Evolutionary conservation across 106 monocot genomes (phyloP), one percentile per base, ranked within the genome.

Genomic region (Acorus calamus): DNA sequence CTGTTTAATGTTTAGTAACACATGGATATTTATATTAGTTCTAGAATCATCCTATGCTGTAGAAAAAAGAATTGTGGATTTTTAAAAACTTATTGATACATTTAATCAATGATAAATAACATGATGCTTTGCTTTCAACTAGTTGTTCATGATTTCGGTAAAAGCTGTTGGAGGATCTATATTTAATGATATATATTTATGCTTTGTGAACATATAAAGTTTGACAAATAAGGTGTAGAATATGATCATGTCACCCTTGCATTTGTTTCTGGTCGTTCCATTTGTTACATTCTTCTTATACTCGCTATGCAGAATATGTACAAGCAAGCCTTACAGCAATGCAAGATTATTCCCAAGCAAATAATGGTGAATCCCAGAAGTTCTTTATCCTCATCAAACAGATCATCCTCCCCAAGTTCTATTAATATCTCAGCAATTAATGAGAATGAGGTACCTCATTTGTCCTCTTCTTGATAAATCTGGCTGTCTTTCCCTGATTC

Each of bases 391-490:
- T 11, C 84, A 41, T 76, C 85, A 61, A 83, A 74, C 49, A 81
- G 83, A 67, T 88, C 82, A 14, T 89, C 88, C 46, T 98, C 98
- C 59, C 98, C 98, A 64, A 92, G 77, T 86, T 88, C 88, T 73
- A 57, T 75, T 28, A 83, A 66, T 68, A 55, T 69, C 52, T 78
- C 75, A 14, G 49, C 85, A 59, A 77, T 98, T 66, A 98, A 84
- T 73, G 98, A 98, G 62, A 83, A 92, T 67, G 98, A 92, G 83
- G 98, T 98, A 64, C 5, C 14, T 41, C 7, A 64, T 3, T 53
- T 56, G 55, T 60, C 10, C 44, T 54, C 55, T 57, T 68, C 46
- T 56, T 60, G 8, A 55, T 50, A 41, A 42, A 2, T 14, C 52
- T 60, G n/a, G n/a, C 2, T 47, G 28, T 55, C 56, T 49, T 46